These are phyloP conservation scores for Tremellales sp. DNA, from an alignment of 1,284 basidiomycete genomes.

Conservation along the genomic window DNA sequence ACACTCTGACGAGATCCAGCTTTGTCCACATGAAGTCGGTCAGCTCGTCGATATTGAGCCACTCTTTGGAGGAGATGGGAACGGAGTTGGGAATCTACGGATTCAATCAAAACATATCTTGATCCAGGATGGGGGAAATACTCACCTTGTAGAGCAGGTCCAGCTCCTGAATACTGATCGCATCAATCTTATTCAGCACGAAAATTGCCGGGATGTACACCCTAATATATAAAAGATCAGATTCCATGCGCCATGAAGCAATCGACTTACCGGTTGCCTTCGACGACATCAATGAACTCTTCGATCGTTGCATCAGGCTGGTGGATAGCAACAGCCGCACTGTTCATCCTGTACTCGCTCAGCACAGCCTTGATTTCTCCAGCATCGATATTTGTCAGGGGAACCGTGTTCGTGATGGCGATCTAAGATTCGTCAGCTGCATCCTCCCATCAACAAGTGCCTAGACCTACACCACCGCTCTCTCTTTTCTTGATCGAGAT, in stretches of 20 bases:
- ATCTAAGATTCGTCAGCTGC: slow-evolving; percentile 48
- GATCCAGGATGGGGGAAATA: neutral
- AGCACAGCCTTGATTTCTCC: slow-evolving; percentile 96
- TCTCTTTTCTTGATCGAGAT: slow-evolving; percentile 89
- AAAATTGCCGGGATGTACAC: slow-evolving; percentile 92
- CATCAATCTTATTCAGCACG: slow-evolving; percentile 83
- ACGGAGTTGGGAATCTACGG: slow-evolving; percentile 82
- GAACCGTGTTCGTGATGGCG: slow-evolving; percentile 90
- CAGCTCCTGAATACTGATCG: slow-evolving; percentile 96
- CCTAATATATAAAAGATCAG: slow-evolving; percentile 53
- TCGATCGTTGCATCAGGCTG: slow-evolving; percentile 91
- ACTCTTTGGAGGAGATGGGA: slow-evolving; percentile 75
- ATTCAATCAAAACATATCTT: neutral
- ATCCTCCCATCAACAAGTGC: slow-evolving; percentile 9
- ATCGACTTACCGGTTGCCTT: slow-evolving; percentile 70
- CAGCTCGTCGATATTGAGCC: slow-evolving; percentile 96
- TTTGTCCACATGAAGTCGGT: slow-evolving; percentile 86
- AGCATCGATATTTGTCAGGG: slow-evolving; percentile 91
- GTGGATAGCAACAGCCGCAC: slow-evolving; percentile 90
- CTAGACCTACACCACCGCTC: slow-evolving; percentile 64
- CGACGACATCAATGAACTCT: slow-evolving; percentile 94
- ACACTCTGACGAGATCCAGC: slow-evolving; percentile 82
- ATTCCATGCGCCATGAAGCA: neutral
- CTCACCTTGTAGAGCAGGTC: slow-evolving; percentile 69
- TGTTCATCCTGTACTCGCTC: slow-evolving; percentile 83